Evolutionary conservation across 2,329 filamentous ascomycete species (phyloP).

Genomic region (Blumeria graminis): DNA sequence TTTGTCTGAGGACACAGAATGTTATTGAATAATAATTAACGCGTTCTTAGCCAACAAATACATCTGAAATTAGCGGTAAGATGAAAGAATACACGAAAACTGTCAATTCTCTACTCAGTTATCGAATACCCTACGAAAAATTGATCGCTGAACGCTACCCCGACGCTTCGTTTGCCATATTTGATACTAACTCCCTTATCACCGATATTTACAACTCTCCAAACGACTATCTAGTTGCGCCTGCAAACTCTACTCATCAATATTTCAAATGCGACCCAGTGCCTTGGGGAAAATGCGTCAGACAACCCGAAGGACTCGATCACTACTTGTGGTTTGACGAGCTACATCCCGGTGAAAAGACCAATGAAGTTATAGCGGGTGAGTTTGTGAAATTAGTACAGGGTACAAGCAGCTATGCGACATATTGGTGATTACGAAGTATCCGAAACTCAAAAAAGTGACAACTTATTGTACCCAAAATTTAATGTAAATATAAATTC

Average conservation of each 20-base stretch:
- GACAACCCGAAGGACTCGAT: slow-evolving; percentile 20
- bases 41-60: slow-evolving; percentile 20
- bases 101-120: slow-evolving; percentile 25
- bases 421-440: slow-evolving; percentile 11
- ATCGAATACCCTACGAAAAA: slow-evolving; percentile 24
- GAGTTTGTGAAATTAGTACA: slow-evolving; percentile 30
- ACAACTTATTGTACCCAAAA: too few species aligned
- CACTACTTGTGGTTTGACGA: slow-evolving; percentile 53
- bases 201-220: slow-evolving; percentile 41
- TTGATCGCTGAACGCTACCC: slow-evolving; percentile 24
- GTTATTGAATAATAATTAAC: neutral
- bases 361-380: slow-evolving; percentile 29
- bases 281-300: slow-evolving; percentile 14
- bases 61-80: slow-evolving; percentile 22
- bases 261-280: slow-evolving; percentile 27
- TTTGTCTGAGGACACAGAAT: neutral
- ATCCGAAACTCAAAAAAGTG: neutral
- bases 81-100: slow-evolving; percentile 25
- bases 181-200: slow-evolving; percentile 41
- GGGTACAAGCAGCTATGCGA: slow-evolving; percentile 18
- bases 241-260: slow-evolving; percentile 34
- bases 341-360: slow-evolving; percentile 44
- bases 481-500: too few species aligned
- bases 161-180: slow-evolving; percentile 36
- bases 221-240: slow-evolving; percentile 32